Conservation (phyloP, 129 eudicot species). For the Heracleum sosnowskyi region DNA sequence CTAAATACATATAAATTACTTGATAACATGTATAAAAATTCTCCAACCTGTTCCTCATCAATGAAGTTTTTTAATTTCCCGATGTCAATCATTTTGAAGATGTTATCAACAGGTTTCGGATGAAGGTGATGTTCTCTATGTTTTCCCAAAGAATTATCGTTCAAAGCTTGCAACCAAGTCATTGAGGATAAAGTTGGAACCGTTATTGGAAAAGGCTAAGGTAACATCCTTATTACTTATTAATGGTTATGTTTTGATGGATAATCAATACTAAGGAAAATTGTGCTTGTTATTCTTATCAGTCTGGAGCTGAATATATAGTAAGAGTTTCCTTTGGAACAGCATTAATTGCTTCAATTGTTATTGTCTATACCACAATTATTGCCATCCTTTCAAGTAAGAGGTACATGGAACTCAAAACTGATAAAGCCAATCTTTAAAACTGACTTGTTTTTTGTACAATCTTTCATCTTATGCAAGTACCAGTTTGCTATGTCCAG, state of each 20-base stretch:
- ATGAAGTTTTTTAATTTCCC: constrained; percentile 16
- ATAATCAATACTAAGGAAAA: background rate
- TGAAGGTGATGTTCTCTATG: constrained; percentile 93
- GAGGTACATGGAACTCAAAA: constrained; percentile 41
- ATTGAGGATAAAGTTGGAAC: constrained; percentile 68
- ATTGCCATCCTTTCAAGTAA: constrained; percentile 65
- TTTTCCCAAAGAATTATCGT: constrained; percentile 77
- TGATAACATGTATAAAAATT: too few species aligned
- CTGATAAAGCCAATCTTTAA: constrained; percentile 2
- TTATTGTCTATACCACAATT: constrained; percentile 75
- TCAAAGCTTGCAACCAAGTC: constrained; percentile 81
- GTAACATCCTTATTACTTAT: constrained; percentile 38
- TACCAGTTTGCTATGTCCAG: background rate
- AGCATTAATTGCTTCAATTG: constrained; percentile 81
- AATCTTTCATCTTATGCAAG: background rate
- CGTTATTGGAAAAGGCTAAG: constrained; percentile 73
- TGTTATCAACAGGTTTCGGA: constrained; percentile 72
- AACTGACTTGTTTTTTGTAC: background rate
- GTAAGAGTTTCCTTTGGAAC: constrained; percentile 93
- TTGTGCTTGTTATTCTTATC: constrained; percentile 24
- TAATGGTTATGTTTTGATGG: background rate
- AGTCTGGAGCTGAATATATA: constrained; percentile 73
- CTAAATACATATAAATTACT: too few species aligned
- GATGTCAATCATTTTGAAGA: constrained; percentile 20
- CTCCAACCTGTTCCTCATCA: too few species aligned